phyloP scores from a whole-genome alignment of 768 basidiomycete genomes.

The Polyporus arcularius region DNA sequence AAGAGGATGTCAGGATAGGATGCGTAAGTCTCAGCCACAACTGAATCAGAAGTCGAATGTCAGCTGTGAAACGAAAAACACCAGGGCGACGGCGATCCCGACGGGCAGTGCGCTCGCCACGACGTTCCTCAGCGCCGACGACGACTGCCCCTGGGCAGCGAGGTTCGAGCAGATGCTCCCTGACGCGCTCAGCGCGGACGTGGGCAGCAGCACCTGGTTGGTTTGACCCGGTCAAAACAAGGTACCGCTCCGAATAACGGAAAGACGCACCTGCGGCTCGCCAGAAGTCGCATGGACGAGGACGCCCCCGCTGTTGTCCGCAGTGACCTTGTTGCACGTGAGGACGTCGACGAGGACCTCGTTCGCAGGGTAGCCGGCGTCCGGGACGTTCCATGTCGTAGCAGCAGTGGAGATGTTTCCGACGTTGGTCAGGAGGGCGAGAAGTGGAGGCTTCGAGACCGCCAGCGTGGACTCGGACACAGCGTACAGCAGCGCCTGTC shows the following conservation, averaged over 20 bases:
- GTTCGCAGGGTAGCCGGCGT: constrained; percentile 40
- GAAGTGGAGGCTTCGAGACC: constrained; percentile 56
- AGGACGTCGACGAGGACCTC: constrained; percentile 55
- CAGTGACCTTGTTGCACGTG: constrained; percentile 43
- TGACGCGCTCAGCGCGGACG: constrained; percentile 27
- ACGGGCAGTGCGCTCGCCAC: too few species aligned
- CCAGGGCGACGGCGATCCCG: too few species aligned
- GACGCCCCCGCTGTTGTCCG: constrained; percentile 44
- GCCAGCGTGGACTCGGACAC: constrained; percentile 42
- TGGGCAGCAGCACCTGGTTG: constrained; percentile 38
- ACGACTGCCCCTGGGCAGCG: constrained; percentile 16
- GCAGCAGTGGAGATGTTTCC: constrained; percentile 40
- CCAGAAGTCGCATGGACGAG: constrained; percentile 41
- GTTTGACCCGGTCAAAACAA: neutral
- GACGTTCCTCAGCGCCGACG: neutral
- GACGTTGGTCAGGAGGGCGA: constrained; percentile 56
- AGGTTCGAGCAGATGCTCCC: constrained; percentile 24
- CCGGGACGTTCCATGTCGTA: constrained; percentile 43
- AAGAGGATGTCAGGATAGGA: too few species aligned
- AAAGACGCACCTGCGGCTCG: constrained; percentile 44
- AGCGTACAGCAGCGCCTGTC: neutral
- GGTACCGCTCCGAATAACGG: neutral
- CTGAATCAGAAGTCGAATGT: too few species aligned
- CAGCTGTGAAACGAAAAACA: too few species aligned
- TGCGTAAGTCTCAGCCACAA: too few species aligned